These are phyloP conservation scores for Hygrophila difformis DNA, from an alignment of 257 asterid genomes.

Conservation along the genomic window DNA sequence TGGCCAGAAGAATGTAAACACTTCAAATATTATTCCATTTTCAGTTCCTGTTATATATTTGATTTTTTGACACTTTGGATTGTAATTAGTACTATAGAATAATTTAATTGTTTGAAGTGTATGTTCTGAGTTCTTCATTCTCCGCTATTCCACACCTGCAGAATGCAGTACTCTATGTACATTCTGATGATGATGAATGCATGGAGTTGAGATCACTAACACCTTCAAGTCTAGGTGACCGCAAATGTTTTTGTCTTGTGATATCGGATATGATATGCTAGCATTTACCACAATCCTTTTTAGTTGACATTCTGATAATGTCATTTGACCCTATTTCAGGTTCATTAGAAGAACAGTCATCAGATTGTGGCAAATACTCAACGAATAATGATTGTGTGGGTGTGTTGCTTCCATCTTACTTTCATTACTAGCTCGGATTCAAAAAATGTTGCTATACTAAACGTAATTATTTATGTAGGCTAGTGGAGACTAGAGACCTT, in stretches of 20 bases:
- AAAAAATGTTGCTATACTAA: too few relatives aligned
- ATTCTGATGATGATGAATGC: constrained; percentile 48
- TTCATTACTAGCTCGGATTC: too few relatives aligned
- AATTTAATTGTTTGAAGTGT: constrained; percentile 3
- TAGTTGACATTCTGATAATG: constrained; percentile 11
- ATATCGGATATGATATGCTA: constrained; percentile 5
- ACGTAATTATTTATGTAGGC: too few relatives aligned
- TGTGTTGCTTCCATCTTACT: neutral
- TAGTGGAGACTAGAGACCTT: too few relatives aligned
- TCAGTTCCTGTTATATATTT: neutral
- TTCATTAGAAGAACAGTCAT: constrained; percentile 26
- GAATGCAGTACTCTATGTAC: constrained; percentile 33
- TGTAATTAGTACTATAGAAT: too few relatives aligned
- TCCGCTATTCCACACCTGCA: constrained; percentile 23
- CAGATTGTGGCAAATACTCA: constrained; percentile 14
- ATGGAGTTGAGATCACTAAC: constrained; percentile 20
- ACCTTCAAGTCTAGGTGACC: constrained; percentile 16
- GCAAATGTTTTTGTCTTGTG: constrained; percentile 34
- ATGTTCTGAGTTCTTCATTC: constrained; percentile 13
- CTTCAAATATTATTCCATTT: constrained; percentile 9
- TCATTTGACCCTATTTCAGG: constrained; percentile 33
- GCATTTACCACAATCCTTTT: constrained; percentile 8
- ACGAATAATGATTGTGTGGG: constrained; percentile 26
- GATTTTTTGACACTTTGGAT: constrained; percentile 10
- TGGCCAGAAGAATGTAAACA: constrained; percentile 27